Evolutionary conservation across 2,329 filamentous ascomycete genomes (phyloP).

Genomic region (Aspergillus pseudonomiae): DNA sequence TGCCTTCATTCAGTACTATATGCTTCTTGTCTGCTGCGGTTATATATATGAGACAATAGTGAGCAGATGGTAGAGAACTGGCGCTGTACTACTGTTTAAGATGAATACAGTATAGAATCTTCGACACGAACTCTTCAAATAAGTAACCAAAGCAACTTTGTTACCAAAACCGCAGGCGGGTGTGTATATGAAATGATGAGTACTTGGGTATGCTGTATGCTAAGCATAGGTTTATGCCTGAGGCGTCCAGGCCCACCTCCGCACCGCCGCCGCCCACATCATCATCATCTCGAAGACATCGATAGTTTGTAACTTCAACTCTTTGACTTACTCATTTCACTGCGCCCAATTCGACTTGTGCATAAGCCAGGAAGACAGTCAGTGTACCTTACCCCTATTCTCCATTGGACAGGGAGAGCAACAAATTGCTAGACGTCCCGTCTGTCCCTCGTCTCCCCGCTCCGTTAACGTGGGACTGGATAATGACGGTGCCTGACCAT

Average conservation of each 20-base stretch:
- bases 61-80: neutral
- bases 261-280: conserved; percentile 14
- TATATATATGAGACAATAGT: neutral
- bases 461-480: neutral
- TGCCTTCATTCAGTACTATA: no score
- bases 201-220: neutral
- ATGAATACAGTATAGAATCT: neutral
- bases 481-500: conserved; percentile 7
- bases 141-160: neutral
- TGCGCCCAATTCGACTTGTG: neutral
- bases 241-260: conserved; percentile 13
- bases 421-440: neutral
- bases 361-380: no score
- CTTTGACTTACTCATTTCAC: neutral
- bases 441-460: conserved; percentile 2
- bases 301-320: neutral
- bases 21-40: neutral
- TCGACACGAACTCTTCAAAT: neutral
- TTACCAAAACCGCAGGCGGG: neutral
- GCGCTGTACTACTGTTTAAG: neutral
- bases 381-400: neutral
- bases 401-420: neutral
- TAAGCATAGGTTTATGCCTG: conserved; percentile 4
- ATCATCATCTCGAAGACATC: neutral
- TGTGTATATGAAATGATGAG: neutral